Evolutionary conservation across 176 grass and related monocot species (phyloP).

Genomic region (Poa annua): DNA sequence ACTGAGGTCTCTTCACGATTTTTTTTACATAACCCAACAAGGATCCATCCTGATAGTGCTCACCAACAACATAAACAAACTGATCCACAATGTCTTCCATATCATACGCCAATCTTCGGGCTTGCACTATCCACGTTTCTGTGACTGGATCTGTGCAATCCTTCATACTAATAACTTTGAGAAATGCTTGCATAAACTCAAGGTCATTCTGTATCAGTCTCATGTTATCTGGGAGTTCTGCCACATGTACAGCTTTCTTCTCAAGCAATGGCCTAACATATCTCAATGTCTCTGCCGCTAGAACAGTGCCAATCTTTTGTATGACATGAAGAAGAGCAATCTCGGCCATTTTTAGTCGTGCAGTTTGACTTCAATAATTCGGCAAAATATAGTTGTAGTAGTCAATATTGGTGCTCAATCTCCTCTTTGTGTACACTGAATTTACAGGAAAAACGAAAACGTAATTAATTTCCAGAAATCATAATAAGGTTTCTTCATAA

Average conservation of each 20-base stretch:
- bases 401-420: too few relatives aligned
- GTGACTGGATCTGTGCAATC: neutral
- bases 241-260: neutral
- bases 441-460: neutral
- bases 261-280: neutral
- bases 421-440: neutral
- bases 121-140: slow-evolving; percentile 41
- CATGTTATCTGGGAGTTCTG: slow-evolving; percentile 39
- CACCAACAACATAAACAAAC: neutral
- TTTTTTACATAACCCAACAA: neutral
- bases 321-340: slow-evolving; percentile 33
- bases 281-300: neutral
- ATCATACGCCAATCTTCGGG: neutral
- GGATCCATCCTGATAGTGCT: neutral
- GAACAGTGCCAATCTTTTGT: slow-evolving; percentile 33
- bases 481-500: too few relatives aligned
- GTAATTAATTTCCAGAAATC: too few relatives aligned
- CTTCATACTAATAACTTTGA: neutral
- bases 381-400: neutral
- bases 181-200: slow-evolving; percentile 43
- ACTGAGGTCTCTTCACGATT: too few relatives aligned
- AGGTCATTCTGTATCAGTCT: slow-evolving; percentile 37
- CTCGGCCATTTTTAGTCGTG: slow-evolving; percentile 21
- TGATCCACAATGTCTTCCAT: too few relatives aligned
- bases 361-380: neutral